Conservation (phyloP, 495 filamentous ascomycete genomes). For the Aspergillus baeticus region DNA sequence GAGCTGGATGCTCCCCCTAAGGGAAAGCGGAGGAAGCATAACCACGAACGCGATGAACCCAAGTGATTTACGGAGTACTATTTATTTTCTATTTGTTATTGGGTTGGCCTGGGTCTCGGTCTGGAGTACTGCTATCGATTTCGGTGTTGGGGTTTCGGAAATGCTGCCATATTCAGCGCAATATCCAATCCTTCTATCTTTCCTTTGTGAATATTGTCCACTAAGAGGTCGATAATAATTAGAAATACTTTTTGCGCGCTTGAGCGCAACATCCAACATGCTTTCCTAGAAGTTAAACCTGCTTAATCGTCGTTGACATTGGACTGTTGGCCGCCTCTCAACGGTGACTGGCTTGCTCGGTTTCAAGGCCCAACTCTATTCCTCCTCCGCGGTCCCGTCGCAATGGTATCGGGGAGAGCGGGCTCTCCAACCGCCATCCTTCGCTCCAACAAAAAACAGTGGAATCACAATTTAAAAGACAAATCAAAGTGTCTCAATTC, state of each 20-base stretch:
- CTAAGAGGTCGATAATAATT: constrained; percentile 9
- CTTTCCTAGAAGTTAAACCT: not conserved
- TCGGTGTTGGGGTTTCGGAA: constrained; percentile 10
- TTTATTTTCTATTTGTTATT: not conserved
- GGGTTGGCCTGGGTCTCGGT: constrained; percentile 1
- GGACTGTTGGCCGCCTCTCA: not conserved
- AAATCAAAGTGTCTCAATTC: not conserved
- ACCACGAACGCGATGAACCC: constrained; percentile 9
- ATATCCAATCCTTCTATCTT: constrained; percentile 5
- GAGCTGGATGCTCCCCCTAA: constrained; percentile 40
- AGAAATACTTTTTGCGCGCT: constrained; percentile 7
- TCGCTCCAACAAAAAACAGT: not conserved
- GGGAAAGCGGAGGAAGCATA: constrained; percentile 39
- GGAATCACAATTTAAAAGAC: not conserved
- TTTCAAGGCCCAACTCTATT: not conserved
- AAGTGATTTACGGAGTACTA: constrained; percentile 5
- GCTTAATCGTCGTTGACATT: not conserved
- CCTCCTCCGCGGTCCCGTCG: not conserved
- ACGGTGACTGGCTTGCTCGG: not conserved
- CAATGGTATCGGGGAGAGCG: not conserved
- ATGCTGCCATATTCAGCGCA: constrained; percentile 9
- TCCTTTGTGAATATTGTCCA: constrained; percentile 11
- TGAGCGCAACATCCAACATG: not conserved
- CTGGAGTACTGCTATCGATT: constrained; percentile 7
- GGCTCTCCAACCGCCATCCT: not conserved